Percentiles rank a stretch among this genome's conserved stretches.
Evolutionary conservation across 2,329 filamentous ascomycete species (phyloP).

Genomic region (Fusarium hainanense): DNA sequence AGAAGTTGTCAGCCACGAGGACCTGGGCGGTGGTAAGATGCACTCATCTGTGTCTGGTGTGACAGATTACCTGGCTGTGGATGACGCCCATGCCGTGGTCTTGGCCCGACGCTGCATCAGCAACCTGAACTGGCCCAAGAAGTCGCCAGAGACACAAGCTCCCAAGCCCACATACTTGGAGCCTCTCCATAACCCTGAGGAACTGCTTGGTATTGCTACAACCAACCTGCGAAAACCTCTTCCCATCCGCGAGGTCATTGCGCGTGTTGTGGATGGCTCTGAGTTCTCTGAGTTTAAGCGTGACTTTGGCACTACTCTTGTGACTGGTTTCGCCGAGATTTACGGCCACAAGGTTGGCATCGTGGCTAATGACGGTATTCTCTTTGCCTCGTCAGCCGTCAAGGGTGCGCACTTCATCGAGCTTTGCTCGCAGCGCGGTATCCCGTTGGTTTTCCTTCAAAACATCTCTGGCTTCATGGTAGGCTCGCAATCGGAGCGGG

Average conservation of each 20-base stretch:
- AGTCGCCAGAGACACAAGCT: conserved; percentile 51
- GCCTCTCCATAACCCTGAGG: conserved; percentile 81
- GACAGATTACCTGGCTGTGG: conserved; percentile 92
- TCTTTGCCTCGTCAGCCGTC: conserved; percentile 87
- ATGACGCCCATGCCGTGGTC: conserved; percentile 90
- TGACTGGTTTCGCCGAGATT: conserved; percentile 91
- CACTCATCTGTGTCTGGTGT: conserved; percentile 93
- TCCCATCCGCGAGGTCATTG: conserved; percentile 89
- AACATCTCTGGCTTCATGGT: conserved; percentile 99
- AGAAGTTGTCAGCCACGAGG: conserved; percentile 89
- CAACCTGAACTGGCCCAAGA: conserved; percentile 88
- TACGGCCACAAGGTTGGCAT: conserved; percentile 93
- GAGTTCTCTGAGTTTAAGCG: conserved; percentile 95
- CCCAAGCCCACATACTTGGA: conserved; percentile 69
- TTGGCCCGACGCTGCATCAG: conserved; percentile 84
- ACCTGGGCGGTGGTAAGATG: conserved; percentile 88
- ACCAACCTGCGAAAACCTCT: conserved; percentile 90
- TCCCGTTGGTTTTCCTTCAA: conserved; percentile 92
- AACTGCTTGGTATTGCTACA: conserved; percentile 88
- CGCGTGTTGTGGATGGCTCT: conserved; percentile 90
- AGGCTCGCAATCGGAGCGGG: conserved; percentile 88
- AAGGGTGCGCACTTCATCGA: conserved; percentile 99
- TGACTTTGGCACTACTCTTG: conserved; percentile 86
- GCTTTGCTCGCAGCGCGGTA: conserved; percentile 87
- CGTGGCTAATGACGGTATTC: conserved; percentile 93